phyloP scores from a whole-genome alignment of 768 basidiomycete species.

The Mrakia gelida region DNA sequence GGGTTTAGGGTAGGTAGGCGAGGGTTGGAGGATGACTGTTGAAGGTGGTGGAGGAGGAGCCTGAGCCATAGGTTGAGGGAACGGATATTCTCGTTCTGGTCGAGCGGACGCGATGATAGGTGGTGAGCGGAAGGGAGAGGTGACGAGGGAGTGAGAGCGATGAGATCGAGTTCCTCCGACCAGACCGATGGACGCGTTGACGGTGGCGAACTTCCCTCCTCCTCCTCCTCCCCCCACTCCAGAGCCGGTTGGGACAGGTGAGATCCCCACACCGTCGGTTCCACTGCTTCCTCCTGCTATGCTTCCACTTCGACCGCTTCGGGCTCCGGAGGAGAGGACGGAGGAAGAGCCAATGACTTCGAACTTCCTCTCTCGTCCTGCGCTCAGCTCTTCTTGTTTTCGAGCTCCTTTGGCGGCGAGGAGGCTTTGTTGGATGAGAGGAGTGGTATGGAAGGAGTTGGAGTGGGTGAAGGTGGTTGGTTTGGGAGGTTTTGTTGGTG shows the following conservation, averaged over 20 bases:
- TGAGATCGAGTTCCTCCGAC: background rate
- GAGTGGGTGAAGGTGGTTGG: background rate
- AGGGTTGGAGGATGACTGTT: conserved; percentile 1
- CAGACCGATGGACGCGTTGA: conserved; percentile 11
- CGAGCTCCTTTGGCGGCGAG: background rate
- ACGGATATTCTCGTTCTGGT: conserved; percentile 4
- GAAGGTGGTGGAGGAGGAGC: background rate
- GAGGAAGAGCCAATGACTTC: conserved; percentile 4
- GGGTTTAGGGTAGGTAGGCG: background rate
- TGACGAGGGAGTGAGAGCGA: conserved; percentile 12
- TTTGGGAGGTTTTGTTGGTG: conserved; percentile 19
- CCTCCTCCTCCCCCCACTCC: background rate
- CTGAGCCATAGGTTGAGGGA: background rate
- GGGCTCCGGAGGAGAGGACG: background rate
- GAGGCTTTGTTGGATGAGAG: conserved; percentile 12
- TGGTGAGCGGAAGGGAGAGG: background rate
- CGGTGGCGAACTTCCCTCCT: conserved; percentile 9
- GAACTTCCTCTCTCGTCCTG: background rate
- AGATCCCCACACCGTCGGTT: background rate
- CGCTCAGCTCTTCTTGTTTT: conserved; percentile 1
- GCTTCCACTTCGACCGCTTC: conserved; percentile 9
- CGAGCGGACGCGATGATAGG: background rate
- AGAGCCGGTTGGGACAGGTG: background rate
- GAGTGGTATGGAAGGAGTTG: conserved; percentile 7
- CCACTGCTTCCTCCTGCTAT: conserved; percentile 2